phyloP scores from a whole-genome alignment of 2,329 filamentous ascomycete genomes.

The Gnomoniopsis sp. region DNA sequence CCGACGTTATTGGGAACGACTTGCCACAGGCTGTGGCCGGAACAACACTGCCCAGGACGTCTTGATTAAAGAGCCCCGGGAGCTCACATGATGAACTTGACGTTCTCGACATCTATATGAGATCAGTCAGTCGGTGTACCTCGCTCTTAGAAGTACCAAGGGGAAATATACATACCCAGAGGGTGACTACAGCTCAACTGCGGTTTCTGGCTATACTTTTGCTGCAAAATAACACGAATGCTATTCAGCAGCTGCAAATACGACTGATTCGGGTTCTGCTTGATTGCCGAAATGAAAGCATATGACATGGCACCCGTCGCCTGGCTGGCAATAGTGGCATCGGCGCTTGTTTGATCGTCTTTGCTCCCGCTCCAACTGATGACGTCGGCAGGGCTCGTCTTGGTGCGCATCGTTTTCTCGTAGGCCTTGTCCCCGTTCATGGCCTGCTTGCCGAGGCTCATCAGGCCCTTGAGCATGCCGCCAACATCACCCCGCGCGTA shows the following conservation, averaged over 20 bases:
- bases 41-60: not conserved
- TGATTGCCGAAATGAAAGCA: conserved; percentile 89
- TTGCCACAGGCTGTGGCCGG: too few relatives aligned
- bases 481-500: conserved; percentile 83
- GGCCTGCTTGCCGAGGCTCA: conserved; percentile 84
- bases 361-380: conserved; percentile 98
- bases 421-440: conserved; percentile 73
- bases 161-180: conserved; percentile 62
- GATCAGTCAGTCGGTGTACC: conserved; percentile 2
- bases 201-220: conserved; percentile 90
- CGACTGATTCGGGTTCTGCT: conserved; percentile 91
- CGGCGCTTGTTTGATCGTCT: conserved; percentile 90
- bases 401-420: conserved; percentile 78
- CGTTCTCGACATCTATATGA: conserved; percentile 11
- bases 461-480: conserved; percentile 75
- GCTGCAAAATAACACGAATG: conserved; percentile 82
- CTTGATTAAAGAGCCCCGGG: not conserved
- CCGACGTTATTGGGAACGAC: too few relatives aligned
- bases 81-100: conserved; percentile 17
- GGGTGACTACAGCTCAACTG: conserved; percentile 96
- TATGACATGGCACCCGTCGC: conserved; percentile 98
- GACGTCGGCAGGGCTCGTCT: conserved; percentile 92
- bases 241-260: conserved; percentile 95
- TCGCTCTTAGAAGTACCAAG: too few relatives aligned
- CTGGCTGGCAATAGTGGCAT: conserved; percentile 82